phyloP scores from a whole-genome alignment of 345 rosid genomes.

The Aethionema arabicum region DNA sequence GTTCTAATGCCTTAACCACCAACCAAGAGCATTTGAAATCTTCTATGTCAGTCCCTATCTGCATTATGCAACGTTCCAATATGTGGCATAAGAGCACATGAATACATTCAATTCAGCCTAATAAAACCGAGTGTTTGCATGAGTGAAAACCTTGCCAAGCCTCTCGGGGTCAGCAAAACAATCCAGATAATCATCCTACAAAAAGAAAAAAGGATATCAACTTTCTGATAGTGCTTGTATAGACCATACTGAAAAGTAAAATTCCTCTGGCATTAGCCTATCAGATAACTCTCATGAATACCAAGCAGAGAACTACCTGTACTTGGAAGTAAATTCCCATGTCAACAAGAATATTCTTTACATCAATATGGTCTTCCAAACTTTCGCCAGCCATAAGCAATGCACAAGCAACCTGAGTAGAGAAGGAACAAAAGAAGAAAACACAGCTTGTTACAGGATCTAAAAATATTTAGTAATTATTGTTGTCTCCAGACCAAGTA shows the following conservation, averaged over 20 bases:
- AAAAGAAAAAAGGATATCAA: background rate
- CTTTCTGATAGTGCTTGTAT: background rate
- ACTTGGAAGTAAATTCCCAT: constrained; percentile 84
- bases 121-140: background rate
- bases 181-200: constrained; percentile 84
- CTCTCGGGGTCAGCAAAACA: constrained; percentile 73
- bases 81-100: constrained; percentile 5
- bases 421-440: background rate
- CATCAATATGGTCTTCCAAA: constrained; percentile 60
- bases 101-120: background rate
- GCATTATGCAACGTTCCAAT: constrained; percentile 26
- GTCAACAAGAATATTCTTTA: constrained; percentile 64
- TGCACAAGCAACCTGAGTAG: constrained; percentile 77
- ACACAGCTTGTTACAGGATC: constrained; percentile 9
- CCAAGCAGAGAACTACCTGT: constrained; percentile 47
- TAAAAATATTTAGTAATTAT: background rate
- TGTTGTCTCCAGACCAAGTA: background rate
- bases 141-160: constrained; percentile 63
- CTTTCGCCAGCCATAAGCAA: constrained; percentile 72
- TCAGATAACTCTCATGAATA: constrained; percentile 6
- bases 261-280: background rate
- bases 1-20: constrained; percentile 75
- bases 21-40: constrained; percentile 91
- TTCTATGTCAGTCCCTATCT: constrained; percentile 88
- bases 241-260: too few relatives aligned